A percentile compares a stretch with the other conserved stretches of the same genome.
Evolutionary conservation across 352 stramenopile genomes (phyloP).

Genomic region (Phytophthora vignae): DNA sequence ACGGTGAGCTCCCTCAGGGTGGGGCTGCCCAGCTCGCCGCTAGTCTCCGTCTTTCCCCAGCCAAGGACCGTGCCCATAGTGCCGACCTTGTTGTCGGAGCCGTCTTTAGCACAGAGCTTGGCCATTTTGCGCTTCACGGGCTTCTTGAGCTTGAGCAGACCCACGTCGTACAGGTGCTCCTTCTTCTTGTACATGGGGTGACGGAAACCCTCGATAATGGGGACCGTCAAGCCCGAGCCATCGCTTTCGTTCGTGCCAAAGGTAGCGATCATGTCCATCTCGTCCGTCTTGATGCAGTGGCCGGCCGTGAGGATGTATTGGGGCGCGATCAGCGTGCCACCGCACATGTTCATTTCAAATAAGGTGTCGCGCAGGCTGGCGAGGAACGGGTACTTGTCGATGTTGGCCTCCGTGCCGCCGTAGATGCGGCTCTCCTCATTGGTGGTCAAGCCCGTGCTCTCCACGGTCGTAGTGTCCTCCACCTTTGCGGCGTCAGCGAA

Average conservation of each 20-base stretch:
- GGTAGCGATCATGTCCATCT: conserved; percentile 28
- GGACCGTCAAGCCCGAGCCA: conserved; percentile 7
- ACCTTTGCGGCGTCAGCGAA: conserved; percentile 23
- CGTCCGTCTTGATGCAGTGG: conserved; percentile 62
- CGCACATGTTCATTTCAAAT: conserved; percentile 58
- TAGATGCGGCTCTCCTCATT: conserved; percentile 41
- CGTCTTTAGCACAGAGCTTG: conserved; percentile 45
- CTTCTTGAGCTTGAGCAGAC: conserved; percentile 62
- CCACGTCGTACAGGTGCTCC: conserved; percentile 51
- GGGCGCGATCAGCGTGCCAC: conserved; percentile 58
- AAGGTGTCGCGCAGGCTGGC: conserved; percentile 51
- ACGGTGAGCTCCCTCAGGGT: conserved; percentile 57
- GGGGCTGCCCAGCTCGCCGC: conserved; percentile 20
- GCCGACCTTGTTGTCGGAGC: conserved; percentile 58
- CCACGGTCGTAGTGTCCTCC: not conserved
- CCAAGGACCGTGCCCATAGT: conserved; percentile 57
- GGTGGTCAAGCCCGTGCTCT: conserved; percentile 26
- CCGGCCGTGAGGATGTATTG: conserved; percentile 76
- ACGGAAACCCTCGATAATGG: conserved; percentile 26
- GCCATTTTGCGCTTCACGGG: conserved; percentile 44
- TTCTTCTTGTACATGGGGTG: conserved; percentile 46
- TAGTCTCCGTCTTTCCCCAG: conserved; percentile 63
- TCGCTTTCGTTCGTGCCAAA: conserved; percentile 35
- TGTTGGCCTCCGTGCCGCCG: conserved; percentile 16
- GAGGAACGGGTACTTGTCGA: conserved; percentile 59